A percentile compares a stretch with the other conserved stretches of the same genome.
Conservation (phyloP, 2,329 filamentous ascomycete genomes). For the Myriosclerotinia scirpicola region DNA sequence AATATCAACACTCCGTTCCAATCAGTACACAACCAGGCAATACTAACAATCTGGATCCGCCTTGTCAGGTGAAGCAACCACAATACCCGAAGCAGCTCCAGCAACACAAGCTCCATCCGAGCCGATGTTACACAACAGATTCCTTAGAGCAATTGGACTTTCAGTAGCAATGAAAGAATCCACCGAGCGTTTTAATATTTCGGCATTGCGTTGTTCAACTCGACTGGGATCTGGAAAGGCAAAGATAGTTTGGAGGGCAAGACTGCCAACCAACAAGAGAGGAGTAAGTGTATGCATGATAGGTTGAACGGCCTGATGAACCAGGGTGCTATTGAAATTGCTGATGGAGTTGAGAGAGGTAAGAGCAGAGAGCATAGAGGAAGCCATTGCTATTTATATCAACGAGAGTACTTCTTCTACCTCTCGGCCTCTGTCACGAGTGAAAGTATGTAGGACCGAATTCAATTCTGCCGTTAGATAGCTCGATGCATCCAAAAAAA, state of each 20-base stretch:
- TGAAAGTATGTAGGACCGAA: slow-evolving; percentile 26
- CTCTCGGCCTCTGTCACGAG: neutral
- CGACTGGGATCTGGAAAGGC: slow-evolving; percentile 46
- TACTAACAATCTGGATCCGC: slow-evolving; percentile 54
- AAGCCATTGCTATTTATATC: slow-evolving; percentile 36
- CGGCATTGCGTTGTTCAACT: slow-evolving; percentile 40
- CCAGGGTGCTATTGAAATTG: slow-evolving; percentile 30
- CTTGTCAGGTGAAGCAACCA: slow-evolving; percentile 58
- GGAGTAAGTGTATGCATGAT: slow-evolving; percentile 54
- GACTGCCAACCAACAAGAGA: slow-evolving; percentile 51
- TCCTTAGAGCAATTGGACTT: slow-evolving; percentile 51
- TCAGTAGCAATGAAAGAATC: slow-evolving; percentile 55
- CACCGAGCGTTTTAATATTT: slow-evolving; percentile 50
- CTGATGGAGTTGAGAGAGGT: slow-evolving; percentile 32
- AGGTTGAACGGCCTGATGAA: slow-evolving; percentile 35
- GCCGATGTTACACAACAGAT: slow-evolving; percentile 61
- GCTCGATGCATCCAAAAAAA: neutral
- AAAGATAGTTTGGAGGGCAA: slow-evolving; percentile 53
- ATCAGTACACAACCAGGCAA: neutral
- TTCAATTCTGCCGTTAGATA: slow-evolving; percentile 24
- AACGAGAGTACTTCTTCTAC: slow-evolving; percentile 1
- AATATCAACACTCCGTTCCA: slow-evolving; percentile 16
- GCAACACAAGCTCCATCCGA: slow-evolving; percentile 51
- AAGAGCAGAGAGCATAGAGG: slow-evolving; percentile 27
- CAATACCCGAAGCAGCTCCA: slow-evolving; percentile 51